Conservation (phyloP, 2,329 filamentous ascomycete genomes). For the Aspergillus latus region DNA sequence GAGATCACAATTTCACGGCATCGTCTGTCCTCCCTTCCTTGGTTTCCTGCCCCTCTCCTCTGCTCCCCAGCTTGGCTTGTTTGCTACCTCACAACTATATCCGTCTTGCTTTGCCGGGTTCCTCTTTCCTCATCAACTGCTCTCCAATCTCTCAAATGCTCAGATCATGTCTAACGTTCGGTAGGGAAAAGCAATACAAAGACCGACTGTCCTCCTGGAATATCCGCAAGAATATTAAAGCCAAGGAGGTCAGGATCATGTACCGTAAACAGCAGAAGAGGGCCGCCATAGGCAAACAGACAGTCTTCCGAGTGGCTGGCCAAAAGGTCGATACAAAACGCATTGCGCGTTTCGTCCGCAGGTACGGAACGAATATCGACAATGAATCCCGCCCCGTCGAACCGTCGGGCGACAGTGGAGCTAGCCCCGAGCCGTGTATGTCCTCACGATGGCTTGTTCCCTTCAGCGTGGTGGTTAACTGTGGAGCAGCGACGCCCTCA, state of each 20-base stretch:
- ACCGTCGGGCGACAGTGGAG: constrained; percentile 12
- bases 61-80: neutral
- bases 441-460: neutral
- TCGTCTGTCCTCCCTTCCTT: constrained; percentile 28
- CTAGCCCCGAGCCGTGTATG: constrained; percentile 37
- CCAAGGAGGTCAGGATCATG: constrained; percentile 39
- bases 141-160: too few relatives aligned
- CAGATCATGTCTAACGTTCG: neutral
- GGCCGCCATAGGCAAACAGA: constrained; percentile 37
- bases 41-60: constrained; percentile 11
- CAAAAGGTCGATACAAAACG: constrained; percentile 37
- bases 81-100: constrained; percentile 6
- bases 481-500: constrained; percentile 33
- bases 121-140: too few relatives aligned
- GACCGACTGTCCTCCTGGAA: constrained; percentile 40
- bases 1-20: constrained; percentile 37
- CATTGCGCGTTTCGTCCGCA: constrained; percentile 35
- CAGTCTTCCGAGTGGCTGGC: constrained; percentile 36
- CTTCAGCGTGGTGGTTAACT: constrained; percentile 1
- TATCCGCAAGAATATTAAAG: constrained; percentile 41
- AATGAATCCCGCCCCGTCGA: constrained; percentile 15
- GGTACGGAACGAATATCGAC: constrained; percentile 32
- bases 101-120: neutral
- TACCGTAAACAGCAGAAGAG: constrained; percentile 40
- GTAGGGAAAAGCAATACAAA: constrained; percentile 42